Evolutionary conservation across 2,329 filamentous ascomycete genomes (phyloP), one percentile per base, ranked within the genome.

Genomic region (Piedraia hortae): DNA sequence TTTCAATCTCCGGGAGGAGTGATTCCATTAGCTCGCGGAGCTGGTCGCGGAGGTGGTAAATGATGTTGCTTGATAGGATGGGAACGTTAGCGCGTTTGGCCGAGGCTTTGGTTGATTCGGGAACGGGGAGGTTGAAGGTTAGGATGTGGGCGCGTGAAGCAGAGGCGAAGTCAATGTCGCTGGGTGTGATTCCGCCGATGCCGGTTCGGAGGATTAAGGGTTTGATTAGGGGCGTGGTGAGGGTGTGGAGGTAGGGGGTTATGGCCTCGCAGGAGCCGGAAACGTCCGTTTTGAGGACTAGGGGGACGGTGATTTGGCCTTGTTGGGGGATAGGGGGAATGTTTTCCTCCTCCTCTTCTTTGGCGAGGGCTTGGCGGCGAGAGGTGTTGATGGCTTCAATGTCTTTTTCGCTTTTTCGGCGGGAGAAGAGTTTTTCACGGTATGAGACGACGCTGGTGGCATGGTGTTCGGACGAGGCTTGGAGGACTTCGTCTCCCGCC

Each of bases 261-360:
- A 93, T 71, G 2, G 85, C 85, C 50, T 97, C 85, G 1, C 80
- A 78, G 0, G 82, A 93, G 16, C 85, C 85, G 28, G 71, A 73
- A 10, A 93, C 85, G 36, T 97, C 85, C 24, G 69, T 80, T 46
- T 88, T 90, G 48, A 97, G 56, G 26, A 85, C 63, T 45, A 93
- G 85, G 35, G 71, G 71, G 21, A 90, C 57, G 9, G 58, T 48
- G 28, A 55, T 50, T 8, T 56, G 53, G 0, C 56, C 56, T 5
- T 53, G 51, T 15, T 43, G 34, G 8, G 38, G 33, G 3, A 32
- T 26, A 5, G 10, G 5, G 3, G 34, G 29, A 12, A 47, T 47
- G 12, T 47, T 46, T 8, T 27, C 19, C 6, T 25, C 29, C 14
- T 31, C 28, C 34, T 41, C 29, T 21, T 41, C 20, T 24, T 43